Percentiles rank a stretch among this genome's conserved stretches.
These are phyloP conservation scores for Gossypium stocksii DNA, from an alignment of 345 rosid genomes.

Conservation along the genomic window DNA sequence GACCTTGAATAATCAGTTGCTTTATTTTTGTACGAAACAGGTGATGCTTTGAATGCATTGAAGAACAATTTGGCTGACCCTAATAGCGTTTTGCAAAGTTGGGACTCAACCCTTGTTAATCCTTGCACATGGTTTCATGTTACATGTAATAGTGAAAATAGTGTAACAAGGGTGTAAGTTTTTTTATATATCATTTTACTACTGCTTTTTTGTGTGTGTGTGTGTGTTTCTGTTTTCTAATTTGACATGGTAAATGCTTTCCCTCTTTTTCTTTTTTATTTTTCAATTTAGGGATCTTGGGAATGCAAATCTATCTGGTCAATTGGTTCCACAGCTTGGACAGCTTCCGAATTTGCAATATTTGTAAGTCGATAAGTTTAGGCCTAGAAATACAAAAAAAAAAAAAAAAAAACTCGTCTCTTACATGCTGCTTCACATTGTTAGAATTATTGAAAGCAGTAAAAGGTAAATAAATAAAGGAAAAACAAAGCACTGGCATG, in stretches of 20 bases:
- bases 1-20: background rate
- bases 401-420: background rate
- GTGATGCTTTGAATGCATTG: constrained; percentile 80
- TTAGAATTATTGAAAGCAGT: background rate
- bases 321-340: constrained; percentile 40
- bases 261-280: background rate
- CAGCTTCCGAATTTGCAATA: constrained; percentile 63
- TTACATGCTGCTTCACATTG: background rate
- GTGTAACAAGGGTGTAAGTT: constrained; percentile 83
- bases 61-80: constrained; percentile 66
- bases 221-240: background rate
- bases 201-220: background rate
- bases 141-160: constrained; percentile 64
- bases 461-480: background rate
- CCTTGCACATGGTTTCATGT: constrained; percentile 92
- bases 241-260: constrained; percentile 1
- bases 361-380: constrained; percentile 49
- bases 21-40: constrained; percentile 31
- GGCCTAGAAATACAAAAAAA: background rate
- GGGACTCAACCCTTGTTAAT: constrained; percentile 20
- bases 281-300: constrained; percentile 35
- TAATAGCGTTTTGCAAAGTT: constrained; percentile 64
- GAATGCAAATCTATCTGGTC: constrained; percentile 46
- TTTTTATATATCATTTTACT: constrained; percentile 15
- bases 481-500: background rate